phyloP scores from a whole-genome alignment of 2,329 filamentous ascomycete species.

The Grosmannia serpens region DNA sequence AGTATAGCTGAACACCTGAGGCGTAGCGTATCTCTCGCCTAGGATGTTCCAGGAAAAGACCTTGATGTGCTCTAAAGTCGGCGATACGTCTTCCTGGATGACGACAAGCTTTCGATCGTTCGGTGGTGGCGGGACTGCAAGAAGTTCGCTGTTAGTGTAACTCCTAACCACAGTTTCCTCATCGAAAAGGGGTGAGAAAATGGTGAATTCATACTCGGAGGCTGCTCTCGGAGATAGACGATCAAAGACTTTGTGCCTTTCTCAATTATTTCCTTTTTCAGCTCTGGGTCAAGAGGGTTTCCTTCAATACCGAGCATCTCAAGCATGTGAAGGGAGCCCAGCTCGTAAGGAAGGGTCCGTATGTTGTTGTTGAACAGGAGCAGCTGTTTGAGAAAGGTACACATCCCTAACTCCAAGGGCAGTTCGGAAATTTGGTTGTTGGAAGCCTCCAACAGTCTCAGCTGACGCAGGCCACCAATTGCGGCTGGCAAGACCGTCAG shows the following conservation, averaged over 20 bases:
- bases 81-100: slow-evolving; percentile 55
- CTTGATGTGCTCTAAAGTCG: slow-evolving; percentile 59
- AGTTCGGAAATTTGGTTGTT: slow-evolving; percentile 74
- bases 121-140: slow-evolving; percentile 59
- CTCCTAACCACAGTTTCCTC: not conserved
- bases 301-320: slow-evolving; percentile 88
- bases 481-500: slow-evolving; percentile 66
- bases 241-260: slow-evolving; percentile 80
- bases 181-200: not conserved
- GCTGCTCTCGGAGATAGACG: slow-evolving; percentile 69
- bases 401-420: slow-evolving; percentile 91
- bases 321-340: slow-evolving; percentile 79
- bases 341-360: slow-evolving; percentile 66
- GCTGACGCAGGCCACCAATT: slow-evolving; percentile 70
- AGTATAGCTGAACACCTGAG: slow-evolving; percentile 79
- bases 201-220: slow-evolving; percentile 54
- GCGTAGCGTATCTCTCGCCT: slow-evolving; percentile 85
- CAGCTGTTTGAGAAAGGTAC: slow-evolving; percentile 78
- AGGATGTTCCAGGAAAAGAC: slow-evolving; percentile 93
- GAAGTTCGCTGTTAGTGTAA: not conserved
- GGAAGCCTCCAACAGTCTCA: slow-evolving; percentile 78
- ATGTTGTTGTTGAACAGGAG: slow-evolving; percentile 87
- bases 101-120: slow-evolving; percentile 65
- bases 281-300: slow-evolving; percentile 65
- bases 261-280: slow-evolving; percentile 76